These are phyloP conservation scores for Fusarium pseudonygamai DNA, from an alignment of 2,329 filamentous ascomycete species.

Conservation along the genomic window DNA sequence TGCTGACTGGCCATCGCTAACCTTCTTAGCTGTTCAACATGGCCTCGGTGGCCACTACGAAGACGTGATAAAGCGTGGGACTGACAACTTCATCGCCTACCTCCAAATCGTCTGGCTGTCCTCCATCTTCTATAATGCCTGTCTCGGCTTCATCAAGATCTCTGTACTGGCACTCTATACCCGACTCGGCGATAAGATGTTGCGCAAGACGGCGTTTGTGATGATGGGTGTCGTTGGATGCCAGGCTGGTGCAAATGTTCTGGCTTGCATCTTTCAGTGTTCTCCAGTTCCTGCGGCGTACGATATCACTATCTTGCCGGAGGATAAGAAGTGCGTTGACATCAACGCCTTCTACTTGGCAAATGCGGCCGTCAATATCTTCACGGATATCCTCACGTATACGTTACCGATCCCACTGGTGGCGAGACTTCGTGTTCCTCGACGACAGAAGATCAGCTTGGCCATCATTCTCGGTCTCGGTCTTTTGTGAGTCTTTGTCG, in stretches of 20 bases:
- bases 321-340: constrained; percentile 20
- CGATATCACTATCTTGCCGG: background rate
- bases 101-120: constrained; percentile 30
- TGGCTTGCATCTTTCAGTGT: constrained; percentile 32
- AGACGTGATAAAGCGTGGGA: constrained; percentile 17
- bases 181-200: constrained; percentile 16
- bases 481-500: constrained; percentile 16
- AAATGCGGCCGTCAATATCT: constrained; percentile 23
- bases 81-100: constrained; percentile 24
- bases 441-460: constrained; percentile 26
- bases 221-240: constrained; percentile 29
- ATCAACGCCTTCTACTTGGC: constrained; percentile 31
- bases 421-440: constrained; percentile 10
- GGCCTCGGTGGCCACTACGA: constrained; percentile 22
- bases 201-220: constrained; percentile 17
- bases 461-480: constrained; percentile 17
- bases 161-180: constrained; percentile 25
- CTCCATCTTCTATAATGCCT: constrained; percentile 32
- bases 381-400: constrained; percentile 21
- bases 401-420: constrained; percentile 10
- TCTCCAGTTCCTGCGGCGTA: constrained; percentile 3
- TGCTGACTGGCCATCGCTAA: background rate
- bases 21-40: constrained; percentile 3
- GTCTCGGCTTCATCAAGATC: constrained; percentile 32
- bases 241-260: constrained; percentile 19